Base-by-base conservation (phyloP, 2,329 filamentous ascomycete genomes). In the Phialophora verrucosa region DNA sequence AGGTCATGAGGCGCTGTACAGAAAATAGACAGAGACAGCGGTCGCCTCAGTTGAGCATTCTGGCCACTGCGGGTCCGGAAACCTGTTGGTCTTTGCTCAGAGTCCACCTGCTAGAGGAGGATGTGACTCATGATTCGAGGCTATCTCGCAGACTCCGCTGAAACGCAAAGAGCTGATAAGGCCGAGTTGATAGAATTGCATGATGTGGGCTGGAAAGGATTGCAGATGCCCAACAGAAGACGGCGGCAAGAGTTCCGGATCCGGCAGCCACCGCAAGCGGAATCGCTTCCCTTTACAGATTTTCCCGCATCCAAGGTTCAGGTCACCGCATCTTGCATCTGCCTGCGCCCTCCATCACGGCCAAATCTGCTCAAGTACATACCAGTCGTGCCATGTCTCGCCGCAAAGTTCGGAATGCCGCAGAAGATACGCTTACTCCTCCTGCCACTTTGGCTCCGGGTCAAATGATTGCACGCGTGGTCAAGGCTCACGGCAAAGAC, bases 401-500 rank as follows among this genome's bases (percentile, higher is more conserved):
- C 80, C 89, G 92, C 71, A 90, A 88, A 72, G 82, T 95, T 62
- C 86, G 90, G 64, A 91, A 91, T 23, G 91, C 91, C 17, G 91
- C 90, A 56, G 88, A 93, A 75, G 90, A 91, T 77, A 83, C 88
- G 82, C 76, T 88, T 80, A 77, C 81, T 76, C 77, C 90, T 76
- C 81, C 93, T 82, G 76, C 80, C 64, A 74, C 76, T 6, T 79
- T 90, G 23, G 66, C 80, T 4, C 73, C 78, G n/a, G 77, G 77
- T 35, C 85, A 89, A 74, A 83, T 83, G 59, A 86, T 99, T 66
- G 92, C 91, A 20, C 90, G 89, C 64, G 89, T 97, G 65, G 80
- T 91, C 75, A 91, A 91, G 77, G 90, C 90, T 51, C 90, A 93
- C 72, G 94, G 94, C 71, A 97, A 97, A 81, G 96, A 91, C 78